These are phyloP conservation scores for Linum usitatissimum DNA, from an alignment of 345 rosid species.

Conservation along the genomic window DNA sequence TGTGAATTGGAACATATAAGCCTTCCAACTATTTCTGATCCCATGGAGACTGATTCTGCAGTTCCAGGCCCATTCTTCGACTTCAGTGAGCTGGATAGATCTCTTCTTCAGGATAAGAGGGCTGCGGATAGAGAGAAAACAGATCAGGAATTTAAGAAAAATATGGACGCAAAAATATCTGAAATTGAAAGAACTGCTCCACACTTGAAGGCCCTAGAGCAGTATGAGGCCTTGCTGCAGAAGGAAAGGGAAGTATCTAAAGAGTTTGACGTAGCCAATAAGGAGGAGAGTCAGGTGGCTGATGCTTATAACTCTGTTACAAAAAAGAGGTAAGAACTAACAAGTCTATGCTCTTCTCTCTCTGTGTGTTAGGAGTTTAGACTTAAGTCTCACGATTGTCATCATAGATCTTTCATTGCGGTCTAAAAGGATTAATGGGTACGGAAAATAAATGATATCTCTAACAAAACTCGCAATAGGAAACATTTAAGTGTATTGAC, in stretches of 20 bases:
- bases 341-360: neutral
- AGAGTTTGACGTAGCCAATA: conserved; percentile 81
- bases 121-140: conserved; percentile 67
- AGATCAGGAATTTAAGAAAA: conserved; percentile 67
- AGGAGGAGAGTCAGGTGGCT: conserved; percentile 74
- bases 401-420: neutral
- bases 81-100: conserved; percentile 67
- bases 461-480: neutral
- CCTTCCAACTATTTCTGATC: conserved; percentile 61
- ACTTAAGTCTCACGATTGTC: neutral
- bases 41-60: conserved; percentile 59
- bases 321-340: conserved; percentile 57
- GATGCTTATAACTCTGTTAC: conserved; percentile 66
- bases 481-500: neutral
- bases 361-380: neutral
- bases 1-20: conserved; percentile 75
- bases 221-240: conserved; percentile 71
- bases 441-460: neutral
- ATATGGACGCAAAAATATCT: conserved; percentile 50
- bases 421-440: neutral
- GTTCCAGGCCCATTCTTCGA: conserved; percentile 51
- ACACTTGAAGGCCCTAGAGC: conserved; percentile 89
- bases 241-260: conserved; percentile 71
- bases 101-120: conserved; percentile 61
- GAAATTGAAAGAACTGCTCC: conserved; percentile 94